Evolutionary conservation across 2,329 filamentous ascomycete genomes (phyloP).

Genomic region (Cladophialophora psammophila): DNA sequence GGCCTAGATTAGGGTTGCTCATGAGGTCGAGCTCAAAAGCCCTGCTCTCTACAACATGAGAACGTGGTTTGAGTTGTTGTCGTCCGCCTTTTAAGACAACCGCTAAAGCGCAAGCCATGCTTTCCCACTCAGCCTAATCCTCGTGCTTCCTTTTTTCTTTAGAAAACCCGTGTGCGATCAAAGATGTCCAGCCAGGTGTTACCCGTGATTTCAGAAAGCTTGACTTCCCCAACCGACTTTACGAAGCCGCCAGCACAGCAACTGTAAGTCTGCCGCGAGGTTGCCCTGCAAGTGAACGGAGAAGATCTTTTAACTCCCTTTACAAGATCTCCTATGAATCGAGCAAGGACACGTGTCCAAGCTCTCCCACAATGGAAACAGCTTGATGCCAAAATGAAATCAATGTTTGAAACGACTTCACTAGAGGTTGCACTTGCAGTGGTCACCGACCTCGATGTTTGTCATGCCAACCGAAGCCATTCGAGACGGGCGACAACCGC

Average conservation of each 20-base stretch:
- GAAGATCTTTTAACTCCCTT: not conserved
- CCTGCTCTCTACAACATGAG: not conserved
- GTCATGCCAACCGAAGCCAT: not conserved
- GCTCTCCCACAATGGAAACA: not conserved
- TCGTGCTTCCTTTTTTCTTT: not conserved
- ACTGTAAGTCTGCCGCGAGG: not conserved
- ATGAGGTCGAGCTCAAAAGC: not conserved
- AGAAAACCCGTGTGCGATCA: not conserved
- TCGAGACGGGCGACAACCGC: not conserved
- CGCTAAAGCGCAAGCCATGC: not conserved
- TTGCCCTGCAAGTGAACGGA: not conserved
- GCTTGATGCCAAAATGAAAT: conserved; percentile 1
- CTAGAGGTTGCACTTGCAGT: not conserved
- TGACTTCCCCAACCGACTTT: not conserved
- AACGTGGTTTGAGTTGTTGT: not conserved
- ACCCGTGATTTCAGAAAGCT: not conserved
- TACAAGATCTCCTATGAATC: not conserved
- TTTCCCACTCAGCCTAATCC: not conserved
- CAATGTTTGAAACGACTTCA: not conserved
- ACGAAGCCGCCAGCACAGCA: not conserved
- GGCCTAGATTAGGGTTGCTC: no score
- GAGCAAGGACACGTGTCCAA: not conserved
- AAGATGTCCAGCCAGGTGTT: not conserved
- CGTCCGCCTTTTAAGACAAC: not conserved
- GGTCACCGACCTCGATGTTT: not conserved